A percentile compares a stretch with the other conserved stretches of the same genome.
Evolutionary conservation across 306 rosid genomes (phyloP).

Genomic region (Vigna trinervia): DNA sequence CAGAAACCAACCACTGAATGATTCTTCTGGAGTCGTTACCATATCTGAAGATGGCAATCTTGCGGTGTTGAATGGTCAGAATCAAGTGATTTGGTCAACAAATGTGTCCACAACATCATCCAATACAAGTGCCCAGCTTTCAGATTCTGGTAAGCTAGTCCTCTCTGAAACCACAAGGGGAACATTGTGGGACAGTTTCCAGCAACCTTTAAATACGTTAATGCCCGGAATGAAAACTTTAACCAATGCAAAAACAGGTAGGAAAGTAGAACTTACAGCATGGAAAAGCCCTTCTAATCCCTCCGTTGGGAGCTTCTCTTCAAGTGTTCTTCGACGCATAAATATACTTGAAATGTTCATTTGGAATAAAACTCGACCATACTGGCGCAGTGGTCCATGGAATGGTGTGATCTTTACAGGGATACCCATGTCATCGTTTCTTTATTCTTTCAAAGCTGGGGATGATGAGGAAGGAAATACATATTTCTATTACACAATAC

Average conservation of each 20-base stretch:
- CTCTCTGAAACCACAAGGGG: slow-evolving; percentile 34
- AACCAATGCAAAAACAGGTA: slow-evolving; percentile 2
- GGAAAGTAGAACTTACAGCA: slow-evolving; percentile 15
- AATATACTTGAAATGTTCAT: slow-evolving; percentile 19
- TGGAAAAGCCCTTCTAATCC: slow-evolving; percentile 49
- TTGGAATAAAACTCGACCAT: slow-evolving; percentile 33
- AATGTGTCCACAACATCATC: slow-evolving; percentile 28
- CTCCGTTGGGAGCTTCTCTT: slow-evolving; percentile 38
- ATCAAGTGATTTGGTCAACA: slow-evolving; percentile 45
- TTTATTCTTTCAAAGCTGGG: background rate
- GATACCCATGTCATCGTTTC: slow-evolving; percentile 26
- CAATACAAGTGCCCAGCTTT: slow-evolving; percentile 37
- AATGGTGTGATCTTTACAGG: slow-evolving; percentile 43
- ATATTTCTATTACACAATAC: background rate
- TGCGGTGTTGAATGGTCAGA: slow-evolving; percentile 45
- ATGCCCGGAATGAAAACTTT: slow-evolving; percentile 36
- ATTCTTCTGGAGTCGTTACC: slow-evolving; percentile 41
- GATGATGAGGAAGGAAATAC: slow-evolving; percentile 9
- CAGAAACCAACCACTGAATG: slow-evolving; percentile 48
- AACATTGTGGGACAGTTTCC: slow-evolving; percentile 53
- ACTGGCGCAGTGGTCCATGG: slow-evolving; percentile 60
- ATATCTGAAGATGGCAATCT: slow-evolving; percentile 48
- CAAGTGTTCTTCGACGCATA: background rate
- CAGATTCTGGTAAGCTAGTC: slow-evolving; percentile 53
- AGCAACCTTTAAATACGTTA: slow-evolving; percentile 41